Evolutionary conservation across 1,284 basidiomycete species (phyloP).

Genomic region (Pholiota adiposa): DNA sequence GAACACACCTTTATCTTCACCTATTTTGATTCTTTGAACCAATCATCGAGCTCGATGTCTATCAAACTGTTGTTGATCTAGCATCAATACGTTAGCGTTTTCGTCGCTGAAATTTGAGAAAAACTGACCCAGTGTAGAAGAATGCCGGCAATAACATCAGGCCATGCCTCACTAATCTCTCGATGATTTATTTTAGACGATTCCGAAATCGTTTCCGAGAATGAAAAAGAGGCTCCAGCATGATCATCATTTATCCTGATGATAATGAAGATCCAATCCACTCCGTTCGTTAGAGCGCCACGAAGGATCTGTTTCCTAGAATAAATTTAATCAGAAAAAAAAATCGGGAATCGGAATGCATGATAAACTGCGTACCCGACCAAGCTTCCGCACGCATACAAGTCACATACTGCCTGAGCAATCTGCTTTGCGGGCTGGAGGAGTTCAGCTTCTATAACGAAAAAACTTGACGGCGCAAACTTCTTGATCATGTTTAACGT

Average conservation of each 20-base stretch:
- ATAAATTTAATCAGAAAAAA: neutral
- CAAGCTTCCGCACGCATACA: neutral
- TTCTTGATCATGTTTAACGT: neutral
- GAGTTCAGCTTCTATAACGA: neutral
- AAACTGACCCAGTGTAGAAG: neutral
- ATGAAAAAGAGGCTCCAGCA: neutral
- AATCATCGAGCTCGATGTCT: neutral
- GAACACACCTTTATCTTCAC: too few species aligned
- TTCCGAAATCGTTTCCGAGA: neutral
- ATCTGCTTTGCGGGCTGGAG: neutral
- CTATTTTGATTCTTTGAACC: neutral
- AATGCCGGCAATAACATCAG: neutral
- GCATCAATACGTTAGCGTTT: neutral
- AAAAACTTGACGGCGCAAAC: neutral
- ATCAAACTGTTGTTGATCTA: neutral
- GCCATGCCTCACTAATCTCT: neutral
- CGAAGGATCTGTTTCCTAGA: neutral
- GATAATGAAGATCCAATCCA: neutral
- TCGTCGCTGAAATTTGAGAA: neutral
- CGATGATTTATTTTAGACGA: neutral
- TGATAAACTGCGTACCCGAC: neutral
- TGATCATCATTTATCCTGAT: neutral
- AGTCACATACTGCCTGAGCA: neutral
- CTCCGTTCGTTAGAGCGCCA: neutral
- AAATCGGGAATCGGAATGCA: neutral